Percentiles rank a stretch among this genome's conserved stretches.
These are phyloP conservation scores for Fusarium falciforme DNA, from an alignment of 2,329 filamentous ascomycete species.

Conservation along the genomic window DNA sequence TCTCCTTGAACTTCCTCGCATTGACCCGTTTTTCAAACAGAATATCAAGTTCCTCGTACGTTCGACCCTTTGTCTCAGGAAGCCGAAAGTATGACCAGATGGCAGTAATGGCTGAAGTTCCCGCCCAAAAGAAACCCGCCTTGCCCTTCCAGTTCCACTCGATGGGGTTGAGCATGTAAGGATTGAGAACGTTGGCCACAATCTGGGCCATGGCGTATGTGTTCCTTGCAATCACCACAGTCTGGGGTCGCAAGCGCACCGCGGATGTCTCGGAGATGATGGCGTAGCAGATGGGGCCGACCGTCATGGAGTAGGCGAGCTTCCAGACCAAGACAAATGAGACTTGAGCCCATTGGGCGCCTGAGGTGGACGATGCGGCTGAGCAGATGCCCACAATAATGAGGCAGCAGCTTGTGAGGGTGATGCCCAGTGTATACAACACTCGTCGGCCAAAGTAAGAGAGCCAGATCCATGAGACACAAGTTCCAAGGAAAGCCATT, in stretches of 20 bases:
- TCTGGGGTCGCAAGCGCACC: constrained; percentile 55
- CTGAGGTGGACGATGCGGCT: constrained; percentile 36
- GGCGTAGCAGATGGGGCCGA: constrained; percentile 57
- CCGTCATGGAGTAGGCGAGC: constrained; percentile 55
- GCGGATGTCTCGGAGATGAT: constrained; percentile 56
- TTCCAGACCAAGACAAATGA: constrained; percentile 58
- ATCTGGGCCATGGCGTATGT: constrained; percentile 45
- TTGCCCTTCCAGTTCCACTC: constrained; percentile 52
- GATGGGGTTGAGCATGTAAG: constrained; percentile 49
- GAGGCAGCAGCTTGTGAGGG: constrained; percentile 55
- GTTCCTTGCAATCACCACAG: constrained; percentile 54
- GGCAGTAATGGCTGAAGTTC: constrained; percentile 40
- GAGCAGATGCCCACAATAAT: constrained; percentile 52
- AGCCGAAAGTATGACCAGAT: constrained; percentile 51
- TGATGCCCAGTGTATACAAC: constrained; percentile 54
- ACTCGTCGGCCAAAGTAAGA: constrained; percentile 55
- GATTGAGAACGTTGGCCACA: constrained; percentile 45
- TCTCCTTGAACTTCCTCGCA: constrained; percentile 50
- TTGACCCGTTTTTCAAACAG: constrained; percentile 47
- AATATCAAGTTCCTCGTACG: constrained; percentile 50
- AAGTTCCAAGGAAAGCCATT: constrained; percentile 56
- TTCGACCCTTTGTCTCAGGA: constrained; percentile 48
- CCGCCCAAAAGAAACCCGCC: constrained; percentile 48
- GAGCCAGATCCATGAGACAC: constrained; percentile 57
- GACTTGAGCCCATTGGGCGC: constrained; percentile 50